These are phyloP conservation scores for Spergularia azorica DNA, from an alignment of 179 eudicot species.

Conservation along the genomic window DNA sequence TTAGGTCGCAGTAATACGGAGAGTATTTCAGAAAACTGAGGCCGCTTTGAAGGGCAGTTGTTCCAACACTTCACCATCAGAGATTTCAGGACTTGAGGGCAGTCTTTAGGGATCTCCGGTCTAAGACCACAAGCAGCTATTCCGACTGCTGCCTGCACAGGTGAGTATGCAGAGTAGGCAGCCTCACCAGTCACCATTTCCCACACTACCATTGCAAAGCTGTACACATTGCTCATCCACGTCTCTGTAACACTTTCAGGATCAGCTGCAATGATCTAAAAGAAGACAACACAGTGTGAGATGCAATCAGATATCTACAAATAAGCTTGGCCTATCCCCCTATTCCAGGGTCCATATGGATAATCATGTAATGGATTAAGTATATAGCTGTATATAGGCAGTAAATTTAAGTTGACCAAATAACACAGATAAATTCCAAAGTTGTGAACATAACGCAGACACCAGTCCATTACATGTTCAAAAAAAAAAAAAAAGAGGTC, in stretches of 20 bases:
- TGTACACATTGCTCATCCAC: constrained; percentile 94
- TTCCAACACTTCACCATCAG: constrained; percentile 89
- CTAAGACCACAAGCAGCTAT: constrained; percentile 98
- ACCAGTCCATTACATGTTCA: too few species aligned
- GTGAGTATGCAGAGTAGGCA: constrained; percentile 88
- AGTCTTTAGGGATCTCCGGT: constrained; percentile 93
- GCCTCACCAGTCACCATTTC: constrained; percentile 91
- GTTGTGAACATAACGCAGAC: too few species aligned
- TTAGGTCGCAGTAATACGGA: constrained; percentile 46
- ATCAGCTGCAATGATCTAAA: constrained; percentile 88
- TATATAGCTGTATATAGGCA: too few species aligned
- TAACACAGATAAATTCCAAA: too few species aligned
- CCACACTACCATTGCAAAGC: constrained; percentile 93
- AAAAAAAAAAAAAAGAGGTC: too few species aligned
- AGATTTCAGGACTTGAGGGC: constrained; percentile 69
- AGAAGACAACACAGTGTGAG: constrained; percentile 13
- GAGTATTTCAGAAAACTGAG: constrained; percentile 72
- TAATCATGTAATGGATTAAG: background rate
- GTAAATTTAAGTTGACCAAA: too few species aligned
- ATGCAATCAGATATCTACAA: background rate
- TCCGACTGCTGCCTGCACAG: constrained; percentile 96
- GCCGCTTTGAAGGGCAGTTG: constrained; percentile 80
- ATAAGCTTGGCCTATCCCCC: background rate
- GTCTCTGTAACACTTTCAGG: constrained; percentile 90
- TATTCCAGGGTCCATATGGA: too few species aligned